These are phyloP conservation scores for Pisolithus microcarpus DNA, from an alignment of 768 basidiomycete species.

Conservation along the genomic window DNA sequence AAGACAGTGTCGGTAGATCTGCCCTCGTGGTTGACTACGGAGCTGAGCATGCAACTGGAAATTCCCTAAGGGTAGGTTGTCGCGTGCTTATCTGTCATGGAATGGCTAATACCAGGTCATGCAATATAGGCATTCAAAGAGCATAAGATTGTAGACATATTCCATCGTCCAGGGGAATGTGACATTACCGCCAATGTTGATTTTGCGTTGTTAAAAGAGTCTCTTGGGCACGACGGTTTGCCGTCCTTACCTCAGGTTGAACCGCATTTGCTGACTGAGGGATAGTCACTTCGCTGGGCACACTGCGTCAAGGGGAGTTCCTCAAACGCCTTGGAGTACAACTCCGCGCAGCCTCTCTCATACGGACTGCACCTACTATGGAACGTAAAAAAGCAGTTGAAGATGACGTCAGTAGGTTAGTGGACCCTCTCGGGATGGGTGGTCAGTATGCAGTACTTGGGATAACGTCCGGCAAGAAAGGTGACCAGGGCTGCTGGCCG, in stretches of 20 bases:
- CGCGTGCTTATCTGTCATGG: constrained; percentile 2
- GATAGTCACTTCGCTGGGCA: constrained; percentile 51
- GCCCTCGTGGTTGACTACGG: constrained; percentile 92
- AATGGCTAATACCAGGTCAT: background rate
- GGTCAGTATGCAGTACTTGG: constrained; percentile 79
- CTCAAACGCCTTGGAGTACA: constrained; percentile 71
- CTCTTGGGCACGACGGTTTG: constrained; percentile 59
- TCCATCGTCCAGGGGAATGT: constrained; percentile 77
- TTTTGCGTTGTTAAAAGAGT: constrained; percentile 81
- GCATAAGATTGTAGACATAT: constrained; percentile 80
- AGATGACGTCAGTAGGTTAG: constrained; percentile 59
- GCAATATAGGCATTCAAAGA: constrained; percentile 73
- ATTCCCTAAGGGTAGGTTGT: constrained; percentile 72
- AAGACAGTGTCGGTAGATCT: constrained; percentile 34
- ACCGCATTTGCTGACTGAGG: constrained; percentile 3
- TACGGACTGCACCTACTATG: constrained; percentile 40
- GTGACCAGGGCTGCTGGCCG: constrained; percentile 22
- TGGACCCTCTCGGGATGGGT: constrained; percentile 83
- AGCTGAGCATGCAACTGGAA: constrained; percentile 54
- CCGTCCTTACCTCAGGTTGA: background rate
- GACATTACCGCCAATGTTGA: constrained; percentile 98
- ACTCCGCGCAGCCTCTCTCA: constrained; percentile 56
- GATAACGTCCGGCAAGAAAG: constrained; percentile 24
- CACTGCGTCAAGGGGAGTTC: constrained; percentile 71
- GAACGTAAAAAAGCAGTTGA: constrained; percentile 49